Conservation (phyloP, 192 early-diverging fungal genomes). For the Podila clonocystis region DNA sequence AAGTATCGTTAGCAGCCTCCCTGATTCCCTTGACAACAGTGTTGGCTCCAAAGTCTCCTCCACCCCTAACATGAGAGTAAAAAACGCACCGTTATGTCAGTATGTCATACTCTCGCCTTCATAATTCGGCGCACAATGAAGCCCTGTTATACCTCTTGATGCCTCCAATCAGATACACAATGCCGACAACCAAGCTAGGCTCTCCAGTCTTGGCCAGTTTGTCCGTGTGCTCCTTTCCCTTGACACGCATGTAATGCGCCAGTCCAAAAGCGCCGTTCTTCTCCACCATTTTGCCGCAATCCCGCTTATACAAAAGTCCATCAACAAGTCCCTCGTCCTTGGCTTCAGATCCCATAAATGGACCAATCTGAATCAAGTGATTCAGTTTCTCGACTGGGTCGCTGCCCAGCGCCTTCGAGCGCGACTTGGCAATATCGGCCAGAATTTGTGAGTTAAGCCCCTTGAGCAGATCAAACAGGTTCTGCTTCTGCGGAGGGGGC, state of each 20-base stretch:
- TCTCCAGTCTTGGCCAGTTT: conserved; percentile 28
- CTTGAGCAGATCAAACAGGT: conserved; percentile 60
- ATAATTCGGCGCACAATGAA: background rate
- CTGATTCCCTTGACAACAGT: conserved; percentile 56
- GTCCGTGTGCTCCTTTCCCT: conserved; percentile 37
- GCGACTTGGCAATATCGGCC: conserved; percentile 58
- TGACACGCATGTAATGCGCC: conserved; percentile 45
- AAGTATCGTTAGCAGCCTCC: conserved; percentile 64
- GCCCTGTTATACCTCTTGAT: conserved; percentile 55
- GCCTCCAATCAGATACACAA: conserved; percentile 68
- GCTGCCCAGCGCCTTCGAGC: conserved; percentile 32
- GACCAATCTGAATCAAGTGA: conserved; percentile 64
- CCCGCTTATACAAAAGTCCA: conserved; percentile 58
- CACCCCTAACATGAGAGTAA: conserved; percentile 16
- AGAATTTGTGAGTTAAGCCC: conserved; percentile 65
- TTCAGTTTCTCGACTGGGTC: conserved; percentile 55
- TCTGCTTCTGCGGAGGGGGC: conserved; percentile 65
- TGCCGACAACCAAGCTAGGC: conserved; percentile 63
- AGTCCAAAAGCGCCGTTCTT: conserved; percentile 40
- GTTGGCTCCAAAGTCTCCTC: conserved; percentile 55
- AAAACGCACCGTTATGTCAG: background rate
- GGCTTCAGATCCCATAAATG: conserved; percentile 61
- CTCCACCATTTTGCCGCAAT: conserved; percentile 51
- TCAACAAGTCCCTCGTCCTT: conserved; percentile 64
- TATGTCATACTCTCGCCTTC: background rate